Evolutionary conservation across 257 asterid genomes (phyloP), one percentile per base, ranked within the genome.

Genomic region (Rauvolfia tetraphylla): DNA sequence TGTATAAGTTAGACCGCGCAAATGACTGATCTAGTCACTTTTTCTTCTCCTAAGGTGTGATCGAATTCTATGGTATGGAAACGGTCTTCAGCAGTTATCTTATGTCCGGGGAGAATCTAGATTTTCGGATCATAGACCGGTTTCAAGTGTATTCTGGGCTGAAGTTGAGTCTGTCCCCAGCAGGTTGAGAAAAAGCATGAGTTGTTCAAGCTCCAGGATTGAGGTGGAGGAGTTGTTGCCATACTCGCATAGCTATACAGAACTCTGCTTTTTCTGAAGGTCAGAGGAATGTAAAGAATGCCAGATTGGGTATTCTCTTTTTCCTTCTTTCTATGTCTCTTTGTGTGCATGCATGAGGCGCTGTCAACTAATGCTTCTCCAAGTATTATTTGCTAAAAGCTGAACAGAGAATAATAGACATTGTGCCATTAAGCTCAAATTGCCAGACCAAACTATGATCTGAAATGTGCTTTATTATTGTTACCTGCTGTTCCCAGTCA

Each of bases 61-160:
- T 71, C 90, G 99, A 5, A 95, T 95, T 68, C 75, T 95, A 75
- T 95, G 98, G 98, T 81, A 91, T 8, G 99, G 99, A 62, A 80
- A 76, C 29, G 99, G 99, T 46, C 96, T 95, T 72, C 99, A 93
- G 71, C 99, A 95, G 78, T 79, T 90, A 58, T 90, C 98, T 0
- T 95, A 95, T 46, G 88, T 77, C 12, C 91, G 99, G 20, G 97
- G 99, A 25, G 99, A 95, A 71, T 93, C 95, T 3, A 89, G 87
- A 79, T 95, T 95, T 86, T 95, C 99, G 15, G 99, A 93, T 86
- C 99, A 95, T 67, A 86, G 99, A 71, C 98, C 97, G 0, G 99
- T 95, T 75, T 95, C 99, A 0, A 93, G 97, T 72, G 87, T 91
- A 71, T 95, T 95, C 83, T 90, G 95, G 97, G 97, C 96, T 1